A percentile compares a stretch with the other conserved stretches of the same genome.
Conservation (phyloP, 768 basidiomycete genomes). For the Collybia sp. region DNA sequence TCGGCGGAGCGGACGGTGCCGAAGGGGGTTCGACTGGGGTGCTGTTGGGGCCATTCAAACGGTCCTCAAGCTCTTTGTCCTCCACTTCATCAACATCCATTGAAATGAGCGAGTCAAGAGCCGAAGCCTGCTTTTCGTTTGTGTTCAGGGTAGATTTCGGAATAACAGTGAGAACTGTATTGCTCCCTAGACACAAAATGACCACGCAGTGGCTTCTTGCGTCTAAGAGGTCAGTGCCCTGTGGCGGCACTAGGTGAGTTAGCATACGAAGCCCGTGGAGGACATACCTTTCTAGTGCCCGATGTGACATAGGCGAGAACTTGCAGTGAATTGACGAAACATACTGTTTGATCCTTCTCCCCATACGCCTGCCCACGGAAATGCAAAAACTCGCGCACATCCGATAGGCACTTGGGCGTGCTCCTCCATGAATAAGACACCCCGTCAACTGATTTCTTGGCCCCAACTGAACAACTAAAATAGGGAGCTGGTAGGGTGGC, state of each 20-base stretch:
- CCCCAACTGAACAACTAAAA: slow-evolving; percentile 18
- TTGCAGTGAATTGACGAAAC: slow-evolving; percentile 24
- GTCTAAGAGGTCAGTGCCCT: slow-evolving; percentile 19
- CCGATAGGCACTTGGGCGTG: slow-evolving; percentile 18
- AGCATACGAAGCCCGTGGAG: background rate
- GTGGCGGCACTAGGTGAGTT: background rate
- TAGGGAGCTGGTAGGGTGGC: slow-evolving; percentile 19
- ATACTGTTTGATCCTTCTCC: slow-evolving; percentile 20
- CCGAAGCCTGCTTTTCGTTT: slow-evolving; percentile 4
- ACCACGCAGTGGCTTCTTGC: slow-evolving; percentile 21
- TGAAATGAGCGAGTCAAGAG: slow-evolving; percentile 5
- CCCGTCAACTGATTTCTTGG: slow-evolving; percentile 4
- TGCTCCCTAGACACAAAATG: slow-evolving; percentile 33
- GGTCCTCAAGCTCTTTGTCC: background rate
- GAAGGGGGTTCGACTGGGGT: too few relatives aligned
- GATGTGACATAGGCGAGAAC: slow-evolving; percentile 37
- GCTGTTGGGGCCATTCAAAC: too few relatives aligned
- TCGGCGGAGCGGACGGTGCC: background rate
- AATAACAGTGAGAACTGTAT: slow-evolving; percentile 25
- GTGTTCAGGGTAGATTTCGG: slow-evolving; percentile 9
- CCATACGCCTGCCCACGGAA: slow-evolving; percentile 27
- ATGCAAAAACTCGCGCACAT: slow-evolving; percentile 24
- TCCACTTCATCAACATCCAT: slow-evolving; percentile 8
- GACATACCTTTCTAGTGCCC: slow-evolving; percentile 30
- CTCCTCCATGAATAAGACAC: slow-evolving; percentile 12